A percentile compares a stretch with the other conserved stretches of the same genome.
Evolutionary conservation across 257 asterid species (phyloP).

Genomic region (Solanum paucissectum): DNA sequence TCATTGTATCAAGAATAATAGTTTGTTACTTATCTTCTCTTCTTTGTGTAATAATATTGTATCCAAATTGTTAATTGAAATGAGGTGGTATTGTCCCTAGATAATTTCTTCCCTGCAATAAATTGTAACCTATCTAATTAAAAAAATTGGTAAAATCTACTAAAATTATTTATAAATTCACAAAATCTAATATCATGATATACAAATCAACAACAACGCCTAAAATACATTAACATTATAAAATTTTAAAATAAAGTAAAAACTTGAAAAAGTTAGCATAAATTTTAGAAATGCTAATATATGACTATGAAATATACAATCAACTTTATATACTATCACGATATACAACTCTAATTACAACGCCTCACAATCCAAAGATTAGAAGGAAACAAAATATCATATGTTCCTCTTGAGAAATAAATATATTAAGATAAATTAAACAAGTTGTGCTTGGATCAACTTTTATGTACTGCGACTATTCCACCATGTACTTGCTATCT

Average conservation of each 20-base stretch:
- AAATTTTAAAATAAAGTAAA: too few species aligned
- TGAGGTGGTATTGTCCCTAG: not conserved
- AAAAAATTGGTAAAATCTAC: not conserved
- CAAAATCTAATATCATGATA: too few species aligned
- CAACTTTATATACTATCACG: not conserved
- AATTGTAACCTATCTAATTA: not conserved
- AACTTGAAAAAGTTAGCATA: not conserved
- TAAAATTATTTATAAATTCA: too few species aligned
- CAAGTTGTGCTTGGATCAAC: not conserved
- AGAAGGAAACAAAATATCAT: too few species aligned
- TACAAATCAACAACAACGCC: too few species aligned
- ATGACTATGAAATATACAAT: not conserved
- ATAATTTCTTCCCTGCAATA: not conserved
- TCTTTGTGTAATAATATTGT: not conserved
- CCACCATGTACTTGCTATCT: not conserved
- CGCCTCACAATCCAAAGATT: too few species aligned
- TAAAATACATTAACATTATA: too few species aligned
- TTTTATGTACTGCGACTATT: too few species aligned
- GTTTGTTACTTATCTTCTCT: not conserved
- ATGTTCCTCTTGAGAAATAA: too few species aligned
- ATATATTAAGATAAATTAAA: too few species aligned
- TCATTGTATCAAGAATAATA: not conserved
- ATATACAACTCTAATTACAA: too few species aligned
- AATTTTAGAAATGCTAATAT: not conserved
- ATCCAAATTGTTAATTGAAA: not conserved